Conservation (phyloP, 441 rosid species). For the Metrosideros polymorpha region DNA sequence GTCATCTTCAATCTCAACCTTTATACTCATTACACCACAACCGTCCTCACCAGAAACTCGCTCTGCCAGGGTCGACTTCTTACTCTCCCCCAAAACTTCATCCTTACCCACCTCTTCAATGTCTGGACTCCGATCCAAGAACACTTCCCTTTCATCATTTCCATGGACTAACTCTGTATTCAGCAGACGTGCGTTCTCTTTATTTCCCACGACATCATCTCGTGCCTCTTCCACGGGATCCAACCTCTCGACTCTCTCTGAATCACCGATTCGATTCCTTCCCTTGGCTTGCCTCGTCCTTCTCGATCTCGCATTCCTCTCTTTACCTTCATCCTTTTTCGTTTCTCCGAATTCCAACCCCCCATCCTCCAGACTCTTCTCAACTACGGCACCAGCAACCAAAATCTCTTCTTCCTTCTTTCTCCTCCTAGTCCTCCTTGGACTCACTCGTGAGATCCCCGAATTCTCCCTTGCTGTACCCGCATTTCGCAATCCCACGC, state of each 20-base stretch:
- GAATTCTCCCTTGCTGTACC: neutral
- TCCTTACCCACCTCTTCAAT: neutral
- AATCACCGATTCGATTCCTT: neutral
- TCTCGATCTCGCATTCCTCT: neutral
- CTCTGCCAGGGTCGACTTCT: neutral
- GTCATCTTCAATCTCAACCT: neutral
- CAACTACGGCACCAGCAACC: neutral
- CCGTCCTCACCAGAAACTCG: neutral
- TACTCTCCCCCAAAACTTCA: neutral
- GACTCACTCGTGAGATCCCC: neutral
- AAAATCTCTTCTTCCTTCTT: neutral
- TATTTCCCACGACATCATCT: neutral
- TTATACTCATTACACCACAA: neutral
- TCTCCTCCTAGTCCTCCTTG: conserved; percentile 5
- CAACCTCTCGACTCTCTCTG: neutral
- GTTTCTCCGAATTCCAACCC: neutral
- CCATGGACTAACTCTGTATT: neutral
- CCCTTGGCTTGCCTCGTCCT: neutral
- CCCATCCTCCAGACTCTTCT: neutral
- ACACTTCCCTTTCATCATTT: neutral
- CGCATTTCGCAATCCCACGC: neutral
- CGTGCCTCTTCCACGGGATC: neutral
- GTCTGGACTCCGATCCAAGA: neutral
- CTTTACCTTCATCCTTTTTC: conserved; percentile 18
- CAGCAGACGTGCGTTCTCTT: neutral